phyloP scores from a whole-genome alignment of 176 grass and related monocot genomes.

The Carex scoparia region DNA sequence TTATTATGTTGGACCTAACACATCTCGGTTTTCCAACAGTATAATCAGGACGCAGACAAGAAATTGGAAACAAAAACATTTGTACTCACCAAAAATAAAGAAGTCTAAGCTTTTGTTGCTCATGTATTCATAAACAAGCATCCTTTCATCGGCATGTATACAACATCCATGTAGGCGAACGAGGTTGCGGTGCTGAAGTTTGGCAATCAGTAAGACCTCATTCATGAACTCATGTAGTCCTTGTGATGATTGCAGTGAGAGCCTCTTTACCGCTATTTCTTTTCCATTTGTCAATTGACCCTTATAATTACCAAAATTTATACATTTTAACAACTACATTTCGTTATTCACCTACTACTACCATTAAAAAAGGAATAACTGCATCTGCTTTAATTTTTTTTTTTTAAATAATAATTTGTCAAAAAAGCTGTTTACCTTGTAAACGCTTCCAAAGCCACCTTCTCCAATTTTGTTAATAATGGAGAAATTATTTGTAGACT shows the following conservation, averaged over 20 bases:
- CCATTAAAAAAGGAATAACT: not conserved
- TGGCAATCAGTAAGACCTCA: slow-evolving; percentile 55
- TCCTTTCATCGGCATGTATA: slow-evolving; percentile 41
- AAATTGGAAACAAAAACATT: not conserved
- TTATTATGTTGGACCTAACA: not conserved
- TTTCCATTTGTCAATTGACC: slow-evolving; percentile 30
- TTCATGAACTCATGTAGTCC: slow-evolving; percentile 38
- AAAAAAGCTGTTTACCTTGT: slow-evolving; percentile 35
- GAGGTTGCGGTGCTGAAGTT: slow-evolving; percentile 56
- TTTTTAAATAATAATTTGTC: not conserved
- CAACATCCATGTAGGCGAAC: slow-evolving; percentile 40
- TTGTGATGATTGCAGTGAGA: slow-evolving; percentile 31
- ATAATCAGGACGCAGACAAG: not conserved
- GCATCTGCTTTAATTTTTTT: not conserved
- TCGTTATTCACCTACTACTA: not conserved
- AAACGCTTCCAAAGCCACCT: slow-evolving; percentile 50
- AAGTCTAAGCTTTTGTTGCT: slow-evolving; percentile 55
- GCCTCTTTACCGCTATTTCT: slow-evolving; percentile 55
- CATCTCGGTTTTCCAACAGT: not conserved
- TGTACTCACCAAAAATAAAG: slow-evolving; percentile 40
- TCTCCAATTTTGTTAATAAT: slow-evolving; percentile 36
- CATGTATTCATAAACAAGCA: slow-evolving; percentile 57
- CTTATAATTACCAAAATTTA: slow-evolving; percentile 13
- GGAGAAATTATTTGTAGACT: slow-evolving; percentile 47
- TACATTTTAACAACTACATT: not conserved